Base-by-base conservation (phyloP, 192 early-diverging fungal species). In the Gonapodya prolifera region DNA sequence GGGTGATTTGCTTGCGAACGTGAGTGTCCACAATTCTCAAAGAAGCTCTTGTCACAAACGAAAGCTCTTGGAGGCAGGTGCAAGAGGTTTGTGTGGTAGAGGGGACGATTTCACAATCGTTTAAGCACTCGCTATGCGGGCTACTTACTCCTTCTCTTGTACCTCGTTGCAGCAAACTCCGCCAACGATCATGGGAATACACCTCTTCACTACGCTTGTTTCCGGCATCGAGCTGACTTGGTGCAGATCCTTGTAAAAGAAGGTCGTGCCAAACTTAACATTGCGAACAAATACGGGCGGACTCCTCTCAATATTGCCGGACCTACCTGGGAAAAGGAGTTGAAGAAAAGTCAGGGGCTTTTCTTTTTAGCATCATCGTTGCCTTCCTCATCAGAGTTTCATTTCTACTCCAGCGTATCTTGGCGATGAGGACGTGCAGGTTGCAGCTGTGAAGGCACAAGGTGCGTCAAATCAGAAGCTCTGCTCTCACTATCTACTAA, bases 101-200 rank as follows among this genome's bases (percentile, higher is more conserved):
- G 32, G 33, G 35, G 31, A 80, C 34, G 36, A 33, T 30, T 70
- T 35, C 35, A 35, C 34, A 1, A 17, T 18, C 33, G n/a, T 71
- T 35, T 79, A 23, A 30, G 2, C 34, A 1, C 35, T 34, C 23
- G 17, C 0, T 1, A 75, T 23, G n/a, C 32, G 0, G n/a, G 76
- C n/a, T 74, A 77, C 2, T 35, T 75, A 1, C 1, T 75, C 34
- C 1, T 76, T 75, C 31, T 34, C 33, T 30, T 80, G 77, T 34
- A 35, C 35, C 23, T 23, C 70, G 18, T 23, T 23, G 0, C 75
- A 88, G 87, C 87, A 33, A 89, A 88, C 80, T 8, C 34, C 18
- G 84, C 86, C 23, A 89, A 89, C 77, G 84, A 87, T 34, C 85
- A 89, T 77, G 87, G 87, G 28, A 89, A 89, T 77, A 89, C 87